Evolutionary conservation across 768 basidiomycete species (phyloP).

Genomic region (Phanerochaete sordida): DNA sequence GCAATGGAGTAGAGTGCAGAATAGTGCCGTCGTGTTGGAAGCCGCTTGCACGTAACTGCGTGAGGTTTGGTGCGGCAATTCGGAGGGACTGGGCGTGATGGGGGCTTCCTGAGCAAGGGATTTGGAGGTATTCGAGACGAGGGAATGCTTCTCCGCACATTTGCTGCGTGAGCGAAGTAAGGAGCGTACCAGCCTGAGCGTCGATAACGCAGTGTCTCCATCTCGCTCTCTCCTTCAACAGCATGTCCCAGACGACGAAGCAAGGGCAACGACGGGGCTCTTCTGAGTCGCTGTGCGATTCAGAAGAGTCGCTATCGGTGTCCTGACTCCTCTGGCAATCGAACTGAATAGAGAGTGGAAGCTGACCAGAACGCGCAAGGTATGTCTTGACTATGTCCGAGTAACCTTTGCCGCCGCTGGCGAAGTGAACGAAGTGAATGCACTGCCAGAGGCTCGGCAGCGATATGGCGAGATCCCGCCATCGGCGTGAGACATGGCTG

Average conservation of each 20-base stretch:
- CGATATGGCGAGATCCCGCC: no score
- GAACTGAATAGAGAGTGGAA: no score
- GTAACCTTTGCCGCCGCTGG: no score
- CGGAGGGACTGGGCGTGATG: not conserved
- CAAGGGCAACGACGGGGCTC: not conserved
- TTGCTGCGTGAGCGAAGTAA: not conserved
- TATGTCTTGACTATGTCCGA: no score
- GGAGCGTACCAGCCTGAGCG: not conserved
- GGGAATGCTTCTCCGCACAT: not conserved
- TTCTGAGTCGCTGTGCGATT: not conserved
- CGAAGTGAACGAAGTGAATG: no score
- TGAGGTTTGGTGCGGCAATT: not conserved
- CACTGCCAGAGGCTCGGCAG: no score
- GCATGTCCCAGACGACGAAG: not conserved
- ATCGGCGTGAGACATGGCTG: no score
- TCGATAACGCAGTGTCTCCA: not conserved
- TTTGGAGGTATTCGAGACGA: not conserved
- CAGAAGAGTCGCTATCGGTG: not conserved
- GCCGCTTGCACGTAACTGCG: not conserved
- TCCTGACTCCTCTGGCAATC: not conserved
- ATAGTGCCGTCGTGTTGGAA: not conserved
- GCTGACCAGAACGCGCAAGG: no score
- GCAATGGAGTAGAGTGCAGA: not conserved
- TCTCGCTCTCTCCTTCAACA: not conserved
- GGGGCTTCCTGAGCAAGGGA: not conserved